phyloP scores from a whole-genome alignment of 257 asterid genomes.

The Primulina eburnea region DNA sequence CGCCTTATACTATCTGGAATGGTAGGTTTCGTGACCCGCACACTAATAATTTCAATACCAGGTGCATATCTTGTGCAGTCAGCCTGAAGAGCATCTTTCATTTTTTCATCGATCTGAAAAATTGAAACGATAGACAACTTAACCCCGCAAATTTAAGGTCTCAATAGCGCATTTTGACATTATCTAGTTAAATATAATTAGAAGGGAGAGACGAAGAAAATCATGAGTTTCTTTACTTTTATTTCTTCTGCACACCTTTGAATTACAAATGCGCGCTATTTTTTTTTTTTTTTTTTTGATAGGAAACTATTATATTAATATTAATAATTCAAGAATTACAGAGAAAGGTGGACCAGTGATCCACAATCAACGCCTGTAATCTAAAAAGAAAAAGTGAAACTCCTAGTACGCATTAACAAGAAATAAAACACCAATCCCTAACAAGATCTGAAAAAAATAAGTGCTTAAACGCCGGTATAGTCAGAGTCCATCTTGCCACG shows the following conservation, averaged over 20 bases:
- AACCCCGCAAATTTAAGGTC: not conserved
- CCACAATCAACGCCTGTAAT: no score
- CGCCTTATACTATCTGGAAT: slow-evolving; percentile 86
- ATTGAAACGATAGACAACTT: not conserved
- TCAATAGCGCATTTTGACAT: not conserved
- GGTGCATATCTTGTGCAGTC: slow-evolving; percentile 99
- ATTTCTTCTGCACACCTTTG: not conserved
- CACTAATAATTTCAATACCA: slow-evolving; percentile 92
- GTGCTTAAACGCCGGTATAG: no score
- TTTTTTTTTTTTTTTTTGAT: no score
- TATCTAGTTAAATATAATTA: no score
- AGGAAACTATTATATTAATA: no score
- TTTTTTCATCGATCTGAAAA: slow-evolving; percentile 89
- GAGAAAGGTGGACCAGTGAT: no score
- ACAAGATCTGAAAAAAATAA: no score
- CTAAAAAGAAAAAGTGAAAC: no score
- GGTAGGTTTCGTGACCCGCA: slow-evolving; percentile 90
- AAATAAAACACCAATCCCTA: no score
- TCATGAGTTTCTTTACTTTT: not conserved
- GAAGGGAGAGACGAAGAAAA: not conserved
- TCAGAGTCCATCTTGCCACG: no score
- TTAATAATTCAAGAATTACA: no score
- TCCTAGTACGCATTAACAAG: no score
- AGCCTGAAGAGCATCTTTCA: slow-evolving; percentile 98
- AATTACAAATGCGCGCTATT: not conserved